A percentile compares a stretch with the other conserved stretches of the same genome.
Evolutionary conservation across 2,329 filamentous ascomycete genomes (phyloP).

Genomic region (Fusarium illudens): DNA sequence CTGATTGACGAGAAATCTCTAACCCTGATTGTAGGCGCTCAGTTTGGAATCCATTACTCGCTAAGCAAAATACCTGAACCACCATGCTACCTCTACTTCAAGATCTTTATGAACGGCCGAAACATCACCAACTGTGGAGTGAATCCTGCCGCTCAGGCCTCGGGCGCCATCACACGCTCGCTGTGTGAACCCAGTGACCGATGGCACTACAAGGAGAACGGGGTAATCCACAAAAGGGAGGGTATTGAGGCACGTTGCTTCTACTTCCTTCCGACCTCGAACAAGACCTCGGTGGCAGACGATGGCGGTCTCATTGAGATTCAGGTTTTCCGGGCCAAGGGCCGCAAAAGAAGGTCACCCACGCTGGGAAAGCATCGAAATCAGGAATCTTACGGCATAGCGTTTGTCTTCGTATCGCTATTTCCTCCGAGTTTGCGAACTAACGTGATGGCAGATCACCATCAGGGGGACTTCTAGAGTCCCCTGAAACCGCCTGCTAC

Average conservation of each 20-base stretch:
- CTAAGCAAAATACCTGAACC: conserved; percentile 48
- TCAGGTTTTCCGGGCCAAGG: conserved; percentile 60
- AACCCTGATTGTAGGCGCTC: conserved; percentile 50
- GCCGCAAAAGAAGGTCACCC: conserved; percentile 54
- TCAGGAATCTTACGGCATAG: conserved; percentile 61
- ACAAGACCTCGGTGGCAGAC: conserved; percentile 53
- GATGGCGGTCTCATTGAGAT: conserved; percentile 66
- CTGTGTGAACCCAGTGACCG: conserved; percentile 58
- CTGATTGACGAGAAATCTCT: not conserved
- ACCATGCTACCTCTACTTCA: conserved; percentile 61
- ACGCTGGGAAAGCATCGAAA: conserved; percentile 54
- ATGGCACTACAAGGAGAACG: conserved; percentile 52
- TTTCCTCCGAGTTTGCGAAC: not conserved
- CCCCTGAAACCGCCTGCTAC: conserved; percentile 59
- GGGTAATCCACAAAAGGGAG: conserved; percentile 44
- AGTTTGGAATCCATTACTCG: conserved; percentile 62
- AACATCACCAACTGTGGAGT: conserved; percentile 63
- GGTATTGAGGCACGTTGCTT: conserved; percentile 62
- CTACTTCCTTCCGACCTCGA: conserved; percentile 54
- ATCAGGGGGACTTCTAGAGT: conserved; percentile 62
- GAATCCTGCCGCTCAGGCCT: conserved; percentile 46
- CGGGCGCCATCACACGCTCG: conserved; percentile 55
- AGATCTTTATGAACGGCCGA: conserved; percentile 63
- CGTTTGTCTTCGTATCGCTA: conserved; percentile 50
- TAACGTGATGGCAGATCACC: conserved; percentile 53